These are phyloP conservation scores for Diaporthe sp. DNA, from an alignment of 2,329 filamentous ascomycete species.

Conservation along the genomic window DNA sequence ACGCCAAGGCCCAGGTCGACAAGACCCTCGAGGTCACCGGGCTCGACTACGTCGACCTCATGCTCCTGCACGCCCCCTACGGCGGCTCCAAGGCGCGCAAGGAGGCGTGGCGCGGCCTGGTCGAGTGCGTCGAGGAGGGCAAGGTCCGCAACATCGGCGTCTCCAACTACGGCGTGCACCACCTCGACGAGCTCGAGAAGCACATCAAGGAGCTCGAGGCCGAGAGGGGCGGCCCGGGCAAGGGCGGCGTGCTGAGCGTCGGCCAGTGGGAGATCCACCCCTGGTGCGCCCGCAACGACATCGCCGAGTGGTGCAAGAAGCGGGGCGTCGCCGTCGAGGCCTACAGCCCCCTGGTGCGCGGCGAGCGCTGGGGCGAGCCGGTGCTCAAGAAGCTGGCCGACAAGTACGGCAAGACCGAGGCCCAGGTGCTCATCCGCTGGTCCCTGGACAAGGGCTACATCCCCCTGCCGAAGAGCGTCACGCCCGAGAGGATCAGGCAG, in stretches of 20 bases:
- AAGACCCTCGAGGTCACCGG: slow-evolving; percentile 73
- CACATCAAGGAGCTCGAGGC: slow-evolving; percentile 73
- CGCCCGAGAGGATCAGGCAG: slow-evolving; percentile 74
- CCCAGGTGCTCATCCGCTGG: slow-evolving; percentile 86
- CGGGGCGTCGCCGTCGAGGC: slow-evolving; percentile 74
- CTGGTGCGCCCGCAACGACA: slow-evolving; percentile 85
- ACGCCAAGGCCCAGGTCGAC: slow-evolving; percentile 74
- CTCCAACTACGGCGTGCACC: slow-evolving; percentile 76
- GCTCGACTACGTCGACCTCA: slow-evolving; percentile 77
- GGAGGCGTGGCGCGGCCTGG: slow-evolving; percentile 73
- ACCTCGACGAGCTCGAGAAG: slow-evolving; percentile 71
- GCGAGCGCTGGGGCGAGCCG: slow-evolving; percentile 79
- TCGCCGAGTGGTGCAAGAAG: slow-evolving; percentile 81
- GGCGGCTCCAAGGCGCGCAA: slow-evolving; percentile 69
- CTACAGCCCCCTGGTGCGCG: slow-evolving; percentile 74
- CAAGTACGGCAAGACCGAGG: slow-evolving; percentile 80
- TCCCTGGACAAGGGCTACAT: slow-evolving; percentile 84
- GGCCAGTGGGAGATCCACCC: slow-evolving; percentile 94
- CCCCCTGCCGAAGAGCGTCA: slow-evolving; percentile 80
- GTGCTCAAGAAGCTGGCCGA: slow-evolving; percentile 74
- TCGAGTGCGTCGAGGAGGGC: slow-evolving; percentile 73
- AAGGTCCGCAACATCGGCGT: slow-evolving; percentile 74
- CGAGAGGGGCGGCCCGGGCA: slow-evolving; percentile 72
- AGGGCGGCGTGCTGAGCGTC: slow-evolving; percentile 81
- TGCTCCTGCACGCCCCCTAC: slow-evolving; percentile 74